Conservation (phyloP, 2,329 filamentous ascomycete species). For the Thelonectria blattea region DNA sequence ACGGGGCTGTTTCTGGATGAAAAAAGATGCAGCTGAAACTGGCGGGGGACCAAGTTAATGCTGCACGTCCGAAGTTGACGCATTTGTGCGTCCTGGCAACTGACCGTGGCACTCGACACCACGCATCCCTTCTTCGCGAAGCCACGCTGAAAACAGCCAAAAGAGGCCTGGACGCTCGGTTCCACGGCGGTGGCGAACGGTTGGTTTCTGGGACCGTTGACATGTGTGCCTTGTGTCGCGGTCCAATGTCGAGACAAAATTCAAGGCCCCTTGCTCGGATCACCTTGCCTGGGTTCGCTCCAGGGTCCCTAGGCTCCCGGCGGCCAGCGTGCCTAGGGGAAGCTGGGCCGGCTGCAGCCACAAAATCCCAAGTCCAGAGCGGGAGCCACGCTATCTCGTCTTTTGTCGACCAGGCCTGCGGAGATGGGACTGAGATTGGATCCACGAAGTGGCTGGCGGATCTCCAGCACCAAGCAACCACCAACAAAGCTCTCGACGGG, state of each 20-base stretch:
- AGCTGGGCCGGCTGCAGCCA: conserved; percentile 34
- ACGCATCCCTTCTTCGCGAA: conserved; percentile 3
- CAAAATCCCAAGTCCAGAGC: conserved; percentile 22
- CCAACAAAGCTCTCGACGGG: conserved; percentile 24
- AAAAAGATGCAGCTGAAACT: not conserved
- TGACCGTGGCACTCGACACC: not conserved
- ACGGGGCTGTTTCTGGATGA: not conserved
- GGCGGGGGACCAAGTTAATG: conserved; percentile 6
- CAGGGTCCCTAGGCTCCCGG: conserved; percentile 4
- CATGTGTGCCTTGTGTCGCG: conserved; percentile 21
- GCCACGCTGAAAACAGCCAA: conserved; percentile 1
- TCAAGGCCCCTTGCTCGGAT: conserved; percentile 21
- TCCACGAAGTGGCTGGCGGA: conserved; percentile 33
- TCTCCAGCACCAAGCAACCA: conserved; percentile 30
- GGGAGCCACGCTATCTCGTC: conserved; percentile 29
- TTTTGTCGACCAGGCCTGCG: conserved; percentile 23
- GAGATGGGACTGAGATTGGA: conserved; percentile 26
- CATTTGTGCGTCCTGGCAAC: not conserved
- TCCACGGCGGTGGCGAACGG: conserved; percentile 30
- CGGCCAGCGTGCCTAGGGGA: conserved; percentile 28
- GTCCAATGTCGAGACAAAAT: conserved; percentile 10
- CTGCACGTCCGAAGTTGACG: not conserved
- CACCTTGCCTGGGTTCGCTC: conserved; percentile 21
- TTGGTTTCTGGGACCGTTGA: conserved; percentile 31
- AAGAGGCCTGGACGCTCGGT: conserved; percentile 17